Percentiles rank a stretch among this genome's conserved stretches.
Conservation (phyloP, 2,329 filamentous ascomycete species). For the Ploettnerulaceae sp. region DNA sequence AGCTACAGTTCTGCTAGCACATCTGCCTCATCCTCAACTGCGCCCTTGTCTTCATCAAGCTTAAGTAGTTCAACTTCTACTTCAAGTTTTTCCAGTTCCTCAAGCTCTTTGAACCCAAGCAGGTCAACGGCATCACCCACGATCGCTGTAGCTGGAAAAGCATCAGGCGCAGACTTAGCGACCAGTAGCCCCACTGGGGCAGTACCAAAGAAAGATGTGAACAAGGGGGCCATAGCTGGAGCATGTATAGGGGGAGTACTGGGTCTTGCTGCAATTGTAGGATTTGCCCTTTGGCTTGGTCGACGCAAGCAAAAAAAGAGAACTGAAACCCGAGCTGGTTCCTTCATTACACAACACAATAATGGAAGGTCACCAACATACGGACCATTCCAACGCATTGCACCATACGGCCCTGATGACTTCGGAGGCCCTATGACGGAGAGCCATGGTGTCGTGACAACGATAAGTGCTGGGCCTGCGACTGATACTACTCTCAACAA, state of each 20-base stretch:
- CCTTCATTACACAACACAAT: slow-evolving; percentile 15
- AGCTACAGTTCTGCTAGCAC: slow-evolving; percentile 8
- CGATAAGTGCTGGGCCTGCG: neutral
- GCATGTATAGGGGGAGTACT: slow-evolving; percentile 22
- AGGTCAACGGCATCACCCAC: slow-evolving; percentile 3
- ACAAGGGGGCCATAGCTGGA: slow-evolving; percentile 22
- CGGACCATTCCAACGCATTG: slow-evolving; percentile 13
- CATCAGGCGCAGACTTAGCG: slow-evolving; percentile 2
- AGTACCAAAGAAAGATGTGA: slow-evolving; percentile 9
- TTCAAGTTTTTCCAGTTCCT: neutral
- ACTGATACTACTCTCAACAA: neutral
- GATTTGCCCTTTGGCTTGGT: slow-evolving; percentile 18
- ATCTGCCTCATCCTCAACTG: slow-evolving; percentile 3
- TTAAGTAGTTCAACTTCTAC: neutral
- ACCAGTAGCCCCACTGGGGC: slow-evolving; percentile 2
- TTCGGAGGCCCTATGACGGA: neutral
- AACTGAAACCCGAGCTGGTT: slow-evolving; percentile 9
- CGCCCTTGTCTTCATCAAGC: slow-evolving; percentile 7
- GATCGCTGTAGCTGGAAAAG: slow-evolving; percentile 3
- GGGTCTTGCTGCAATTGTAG: slow-evolving; percentile 18
- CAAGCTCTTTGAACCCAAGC: slow-evolving; percentile 1
- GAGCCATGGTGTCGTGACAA: neutral
- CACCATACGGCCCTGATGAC: slow-evolving; percentile 1
- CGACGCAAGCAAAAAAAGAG: slow-evolving; percentile 14
- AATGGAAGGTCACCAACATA: slow-evolving; percentile 8